Conservation (phyloP, 179 eudicot genomes). For the Dionaea muscipula region DNA sequence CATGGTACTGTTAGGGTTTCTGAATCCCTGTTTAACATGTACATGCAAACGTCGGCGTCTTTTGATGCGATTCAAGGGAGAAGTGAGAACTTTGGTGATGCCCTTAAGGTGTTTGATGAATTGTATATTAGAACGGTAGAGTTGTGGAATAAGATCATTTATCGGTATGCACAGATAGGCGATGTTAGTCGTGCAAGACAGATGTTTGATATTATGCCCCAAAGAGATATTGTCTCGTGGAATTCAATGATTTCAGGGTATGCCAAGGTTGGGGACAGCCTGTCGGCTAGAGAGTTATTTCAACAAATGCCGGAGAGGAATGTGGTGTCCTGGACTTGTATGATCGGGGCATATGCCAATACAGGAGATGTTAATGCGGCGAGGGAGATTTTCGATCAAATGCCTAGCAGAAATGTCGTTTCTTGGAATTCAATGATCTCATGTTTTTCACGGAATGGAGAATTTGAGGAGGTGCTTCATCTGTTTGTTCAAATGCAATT, state of each 20-base stretch:
- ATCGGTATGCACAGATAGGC: constrained; percentile 11
- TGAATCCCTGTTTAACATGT: constrained; percentile 18
- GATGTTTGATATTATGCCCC: constrained; percentile 19
- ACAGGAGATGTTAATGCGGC: constrained; percentile 17
- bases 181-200: constrained; percentile 11
- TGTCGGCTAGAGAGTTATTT: constrained; percentile 16
- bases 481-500: constrained; percentile 22
- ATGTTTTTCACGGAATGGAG: constrained; percentile 12
- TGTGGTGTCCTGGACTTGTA: constrained; percentile 25
- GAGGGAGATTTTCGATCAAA: constrained; percentile 13
- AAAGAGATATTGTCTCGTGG: constrained; percentile 26
- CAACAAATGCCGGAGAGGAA: constrained; percentile 21
- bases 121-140: constrained; percentile 18
- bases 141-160: constrained; percentile 21
- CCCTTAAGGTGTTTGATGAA: constrained; percentile 19
- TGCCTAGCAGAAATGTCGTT: constrained; percentile 27
- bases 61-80: constrained; percentile 3
- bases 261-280: constrained; percentile 12
- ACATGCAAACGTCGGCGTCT: constrained; percentile 7
- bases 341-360: constrained; percentile 17
- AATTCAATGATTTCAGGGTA: constrained; percentile 23
- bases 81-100: constrained; percentile 9
- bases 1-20: constrained; percentile 11
- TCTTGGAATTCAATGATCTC: constrained; percentile 29
- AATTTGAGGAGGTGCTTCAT: constrained; percentile 16